A percentile compares a stretch with the other conserved stretches of the same genome.
Evolutionary conservation across 2,329 filamentous ascomycete genomes (phyloP).

Genomic region (Pochonia chlamydosporia): DNA sequence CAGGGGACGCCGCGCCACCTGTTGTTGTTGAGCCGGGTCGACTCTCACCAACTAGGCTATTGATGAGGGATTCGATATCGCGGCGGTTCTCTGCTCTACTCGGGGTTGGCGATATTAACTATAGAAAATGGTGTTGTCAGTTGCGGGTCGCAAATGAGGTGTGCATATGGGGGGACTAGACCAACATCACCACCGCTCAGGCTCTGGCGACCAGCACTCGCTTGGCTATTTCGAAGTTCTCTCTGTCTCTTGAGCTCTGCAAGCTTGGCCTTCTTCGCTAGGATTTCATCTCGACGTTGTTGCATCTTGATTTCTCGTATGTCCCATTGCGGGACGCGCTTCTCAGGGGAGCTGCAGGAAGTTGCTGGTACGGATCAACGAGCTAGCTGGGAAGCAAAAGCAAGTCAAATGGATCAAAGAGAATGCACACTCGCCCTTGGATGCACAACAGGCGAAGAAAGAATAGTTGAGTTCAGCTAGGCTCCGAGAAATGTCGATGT

Average conservation of each 20-base stretch:
- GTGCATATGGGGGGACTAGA: constrained; percentile 15
- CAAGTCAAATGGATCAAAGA: not conserved
- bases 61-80: constrained; percentile 81
- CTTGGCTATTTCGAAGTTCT: constrained; percentile 74
- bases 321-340: constrained; percentile 41
- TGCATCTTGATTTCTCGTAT: constrained; percentile 48
- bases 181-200: constrained; percentile 67
- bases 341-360: constrained; percentile 9
- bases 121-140: constrained; percentile 6
- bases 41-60: constrained; percentile 74
- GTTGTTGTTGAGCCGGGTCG: constrained; percentile 64
- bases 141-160: not conserved
- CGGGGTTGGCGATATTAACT: constrained; percentile 62
- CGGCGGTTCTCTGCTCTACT: constrained; percentile 62
- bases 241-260: constrained; percentile 92
- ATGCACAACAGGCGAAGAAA: not conserved
- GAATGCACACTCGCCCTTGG: too few relatives aligned
- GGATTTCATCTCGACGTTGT: constrained; percentile 90
- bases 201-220: constrained; percentile 62
- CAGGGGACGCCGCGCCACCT: constrained; percentile 59
- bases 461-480: not conserved
- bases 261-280: constrained; percentile 94
- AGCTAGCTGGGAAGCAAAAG: not conserved
- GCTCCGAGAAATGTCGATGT: not conserved
- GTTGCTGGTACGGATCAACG: not conserved